Evolutionary conservation across 2,329 filamentous ascomycete species (phyloP), one percentile per base, ranked within the genome.

Genomic region (Neofusicoccum ribis): DNA sequence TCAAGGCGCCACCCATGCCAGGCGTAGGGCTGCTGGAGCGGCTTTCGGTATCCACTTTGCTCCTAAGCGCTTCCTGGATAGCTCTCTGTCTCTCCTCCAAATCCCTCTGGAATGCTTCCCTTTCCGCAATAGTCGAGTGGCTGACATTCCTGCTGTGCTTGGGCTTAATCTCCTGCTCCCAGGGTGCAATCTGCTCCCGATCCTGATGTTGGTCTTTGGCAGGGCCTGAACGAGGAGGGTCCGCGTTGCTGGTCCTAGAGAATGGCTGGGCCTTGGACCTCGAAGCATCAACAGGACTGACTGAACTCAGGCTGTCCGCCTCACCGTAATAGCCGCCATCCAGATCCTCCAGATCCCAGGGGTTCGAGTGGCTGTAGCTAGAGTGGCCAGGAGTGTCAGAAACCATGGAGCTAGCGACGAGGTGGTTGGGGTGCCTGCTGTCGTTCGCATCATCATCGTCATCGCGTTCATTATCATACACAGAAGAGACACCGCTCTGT

Each of bases 401-500:
- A 65, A 76, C 9, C 43, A 64, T 37, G 8, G 59, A 62, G 20
- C 8, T 50, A 4, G 59, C 59, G 8, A 14, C 11, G 9, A 47
- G 14, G 12, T 49, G 23, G 20, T 46, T 62, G 15, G 58, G 11
- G 5, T 34, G 27, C 39, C 34, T 72, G 11, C 65, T 54, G 7
- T 71, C 76, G 63, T 92, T 92, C 34, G 94, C 83, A 0, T 60
- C 56, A 5, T 60, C 41, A 17, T 47, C 27, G 5, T 47, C 41
- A 36, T 39, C 43, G 3, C 14, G 23, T 11, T 61, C 72, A 11
- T 65, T 61, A 5, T 72, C 77, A 63, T 92, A 92, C 31, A 95
- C 83, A 0, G 92, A 96, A 0, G 94, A 98, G 14, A 88, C 85
- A 66, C 89, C 89, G 78, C 94, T 98, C 9, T 54, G 54, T 12